A percentile compares a stretch with the other conserved stretches of the same genome.
Evolutionary conservation across 257 asterid species (phyloP).

Genomic region (Mentha longifolia): DNA sequence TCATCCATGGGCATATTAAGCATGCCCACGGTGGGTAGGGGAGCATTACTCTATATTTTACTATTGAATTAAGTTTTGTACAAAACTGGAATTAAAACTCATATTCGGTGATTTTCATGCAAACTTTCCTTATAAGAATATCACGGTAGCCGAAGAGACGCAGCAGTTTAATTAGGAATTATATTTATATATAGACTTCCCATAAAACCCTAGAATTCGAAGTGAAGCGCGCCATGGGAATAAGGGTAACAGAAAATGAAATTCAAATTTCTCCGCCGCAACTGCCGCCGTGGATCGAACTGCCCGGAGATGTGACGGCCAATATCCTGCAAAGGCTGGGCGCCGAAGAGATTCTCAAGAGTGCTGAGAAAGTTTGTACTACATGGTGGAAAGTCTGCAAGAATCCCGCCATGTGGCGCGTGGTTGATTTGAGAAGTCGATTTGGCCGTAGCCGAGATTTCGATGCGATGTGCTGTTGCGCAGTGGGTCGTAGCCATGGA

Average conservation of each 20-base stretch:
- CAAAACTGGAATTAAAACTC: too few species aligned
- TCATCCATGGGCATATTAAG: too few species aligned
- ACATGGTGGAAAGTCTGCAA: slow-evolving; percentile 44
- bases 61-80: too few species aligned
- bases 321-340: slow-evolving; percentile 46
- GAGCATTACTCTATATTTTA: too few species aligned
- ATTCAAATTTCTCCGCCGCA: not conserved
- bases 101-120: too few species aligned
- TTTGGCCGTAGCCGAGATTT: not conserved
- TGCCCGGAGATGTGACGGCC: slow-evolving; percentile 46
- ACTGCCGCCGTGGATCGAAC: slow-evolving; percentile 49
- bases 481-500: slow-evolving; percentile 47
- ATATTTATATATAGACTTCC: too few species aligned
- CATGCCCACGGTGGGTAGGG: too few species aligned
- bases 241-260: not conserved
- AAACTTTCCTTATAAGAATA: too few species aligned
- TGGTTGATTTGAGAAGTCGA: slow-evolving; percentile 19
- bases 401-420: slow-evolving; percentile 47
- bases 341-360: slow-evolving; percentile 37
- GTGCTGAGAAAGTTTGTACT: slow-evolving; percentile 47
- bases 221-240: too few species aligned
- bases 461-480: slow-evolving; percentile 35
- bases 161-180: too few species aligned
- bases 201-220: too few species aligned
- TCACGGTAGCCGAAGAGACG: too few species aligned